Conservation (phyloP, 2,329 filamentous ascomycete genomes). For the Aureobasidium subglaciale region DNA sequence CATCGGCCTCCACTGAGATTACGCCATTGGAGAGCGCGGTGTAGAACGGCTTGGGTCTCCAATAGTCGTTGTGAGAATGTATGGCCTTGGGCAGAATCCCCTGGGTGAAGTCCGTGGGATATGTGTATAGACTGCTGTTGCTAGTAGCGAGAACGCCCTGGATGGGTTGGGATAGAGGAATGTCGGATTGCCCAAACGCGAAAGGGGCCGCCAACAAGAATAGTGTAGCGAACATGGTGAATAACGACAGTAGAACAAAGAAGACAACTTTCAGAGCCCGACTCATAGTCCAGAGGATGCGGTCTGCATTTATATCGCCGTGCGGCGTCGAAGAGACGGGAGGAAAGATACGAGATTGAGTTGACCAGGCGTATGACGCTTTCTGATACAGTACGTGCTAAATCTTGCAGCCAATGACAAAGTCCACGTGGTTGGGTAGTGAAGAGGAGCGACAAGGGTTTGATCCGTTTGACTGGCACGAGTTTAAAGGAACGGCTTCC, state of each 20-base stretch:
- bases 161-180: constrained; percentile 40
- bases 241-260: neutral
- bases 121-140: constrained; percentile 46
- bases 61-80: constrained; percentile 57
- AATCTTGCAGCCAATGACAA: constrained; percentile 7
- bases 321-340: neutral
- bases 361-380: neutral
- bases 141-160: constrained; percentile 51
- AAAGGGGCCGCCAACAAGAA: constrained; percentile 5
- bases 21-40: constrained; percentile 51
- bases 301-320: neutral
- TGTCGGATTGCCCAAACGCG: constrained; percentile 25
- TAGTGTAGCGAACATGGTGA: constrained; percentile 3
- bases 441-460: neutral
- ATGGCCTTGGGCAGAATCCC: constrained; percentile 52
- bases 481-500: neutral
- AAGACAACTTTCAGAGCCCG: neutral
- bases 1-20: constrained; percentile 53
- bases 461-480: neutral
- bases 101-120: constrained; percentile 56
- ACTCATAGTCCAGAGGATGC: neutral
- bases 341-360: neutral
- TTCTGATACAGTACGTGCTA: neutral
- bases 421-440: constrained; percentile 8
- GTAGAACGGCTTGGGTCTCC: constrained; percentile 42